Conservation (phyloP, 768 basidiomycete genomes). For the Lentinula guzmanii region DNA sequence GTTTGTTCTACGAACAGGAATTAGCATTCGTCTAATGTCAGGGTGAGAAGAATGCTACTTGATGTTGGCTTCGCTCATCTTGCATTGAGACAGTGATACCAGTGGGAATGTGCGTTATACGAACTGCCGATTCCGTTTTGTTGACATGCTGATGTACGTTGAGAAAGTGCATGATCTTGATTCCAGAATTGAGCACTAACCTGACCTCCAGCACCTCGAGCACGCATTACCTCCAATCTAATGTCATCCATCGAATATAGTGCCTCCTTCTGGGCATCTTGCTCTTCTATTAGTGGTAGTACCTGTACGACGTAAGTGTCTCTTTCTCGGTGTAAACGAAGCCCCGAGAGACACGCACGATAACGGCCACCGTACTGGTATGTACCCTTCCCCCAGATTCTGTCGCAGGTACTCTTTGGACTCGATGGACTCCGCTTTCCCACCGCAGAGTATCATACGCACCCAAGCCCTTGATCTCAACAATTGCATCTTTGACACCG, state of each 20-base stretch:
- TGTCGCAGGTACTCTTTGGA: slow-evolving; percentile 90
- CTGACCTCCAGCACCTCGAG: slow-evolving; percentile 96
- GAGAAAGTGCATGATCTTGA: neutral
- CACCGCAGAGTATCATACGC: slow-evolving; percentile 76
- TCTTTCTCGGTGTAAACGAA: neutral
- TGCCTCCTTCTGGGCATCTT: slow-evolving; percentile 50
- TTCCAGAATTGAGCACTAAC: slow-evolving; percentile 28
- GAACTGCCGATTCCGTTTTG: slow-evolving; percentile 96
- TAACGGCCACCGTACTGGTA: slow-evolving; percentile 83
- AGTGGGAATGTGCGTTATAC: slow-evolving; percentile 82
- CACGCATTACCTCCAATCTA: slow-evolving; percentile 89
- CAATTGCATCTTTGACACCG: slow-evolving; percentile 72
- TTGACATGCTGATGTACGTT: slow-evolving; percentile 75
- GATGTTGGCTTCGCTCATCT: slow-evolving; percentile 94
- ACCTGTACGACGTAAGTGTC: slow-evolving; percentile 47
- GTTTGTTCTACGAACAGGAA: slow-evolving; percentile 60
- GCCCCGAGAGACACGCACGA: slow-evolving; percentile 43
- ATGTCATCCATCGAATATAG: slow-evolving; percentile 83
- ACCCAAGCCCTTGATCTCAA: slow-evolving; percentile 74
- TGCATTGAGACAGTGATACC: slow-evolving; percentile 98
- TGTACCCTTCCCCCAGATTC: slow-evolving; percentile 86
- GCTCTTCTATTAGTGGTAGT: slow-evolving; percentile 71
- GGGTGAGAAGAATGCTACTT: slow-evolving; percentile 35
- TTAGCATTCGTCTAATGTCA: neutral
- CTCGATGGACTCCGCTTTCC: slow-evolving; percentile 96